Evolutionary conservation across 495 filamentous ascomycete species (phyloP).

Genomic region (Neurospora sp.): DNA sequence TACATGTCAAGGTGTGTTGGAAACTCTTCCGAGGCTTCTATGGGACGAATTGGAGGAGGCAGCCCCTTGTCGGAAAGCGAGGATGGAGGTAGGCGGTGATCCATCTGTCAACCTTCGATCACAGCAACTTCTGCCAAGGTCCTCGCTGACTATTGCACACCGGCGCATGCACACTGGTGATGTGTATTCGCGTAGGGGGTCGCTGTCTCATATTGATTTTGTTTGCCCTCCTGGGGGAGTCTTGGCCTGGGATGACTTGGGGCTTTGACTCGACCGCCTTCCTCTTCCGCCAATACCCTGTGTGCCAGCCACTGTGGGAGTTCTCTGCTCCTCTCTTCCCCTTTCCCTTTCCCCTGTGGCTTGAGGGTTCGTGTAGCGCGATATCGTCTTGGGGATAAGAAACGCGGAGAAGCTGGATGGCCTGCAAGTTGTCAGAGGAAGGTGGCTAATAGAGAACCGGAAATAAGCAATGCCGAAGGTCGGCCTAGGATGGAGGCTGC

Average conservation of each 20-base stretch:
- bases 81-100: not conserved
- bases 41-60: not conserved
- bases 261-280: not conserved
- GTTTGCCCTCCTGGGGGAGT: constrained; percentile 5
- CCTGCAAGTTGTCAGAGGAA: not conserved
- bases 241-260: constrained; percentile 1
- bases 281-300: not conserved
- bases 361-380: not conserved
- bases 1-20: not conserved
- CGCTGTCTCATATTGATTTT: not conserved
- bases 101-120: not conserved
- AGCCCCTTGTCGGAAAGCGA: not conserved
- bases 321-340: not conserved
- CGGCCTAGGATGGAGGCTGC: not conserved
- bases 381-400: not conserved
- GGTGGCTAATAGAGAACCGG: not conserved
- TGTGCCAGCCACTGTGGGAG: not conserved
- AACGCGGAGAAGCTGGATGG: not conserved
- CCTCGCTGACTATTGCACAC: not conserved
- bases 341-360: not conserved
- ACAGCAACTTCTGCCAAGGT: not conserved
- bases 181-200: not conserved
- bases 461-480: not conserved
- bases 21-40: not conserved
- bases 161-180: not conserved